Evolutionary conservation across 2,329 filamentous ascomycete genomes (phyloP), one percentile per base, ranked within the genome.

Genomic region (Cladosporium phlei): DNA sequence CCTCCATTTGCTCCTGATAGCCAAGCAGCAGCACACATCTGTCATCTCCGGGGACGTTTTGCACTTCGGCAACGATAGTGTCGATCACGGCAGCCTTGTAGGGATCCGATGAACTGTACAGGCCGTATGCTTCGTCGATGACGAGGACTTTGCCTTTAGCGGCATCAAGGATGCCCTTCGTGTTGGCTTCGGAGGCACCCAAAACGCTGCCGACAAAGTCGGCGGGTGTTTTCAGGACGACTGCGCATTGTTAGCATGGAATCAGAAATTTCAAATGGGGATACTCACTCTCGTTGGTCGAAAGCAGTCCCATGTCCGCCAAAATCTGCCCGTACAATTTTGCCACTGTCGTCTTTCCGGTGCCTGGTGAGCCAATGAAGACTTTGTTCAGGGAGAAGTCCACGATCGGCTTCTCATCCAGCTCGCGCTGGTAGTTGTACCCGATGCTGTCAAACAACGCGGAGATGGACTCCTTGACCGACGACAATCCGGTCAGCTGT

Each of bases 101-200:
- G 0, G 52, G 49, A 53, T 81, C 75, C 68, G 69, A n/a, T 3
- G 30, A 10, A 1, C 66, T 63, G 35, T 73, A 77, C 0, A 91
- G 70, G 25, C 80, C 79, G 52, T 91, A 90, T 0, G 86, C 86
- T 59, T 93, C 86, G 51, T 91, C 86, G 2, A 91, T 88, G 11
- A 91, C 78, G 0, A 91, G 73, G 0, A 90, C 84, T 53, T 90
- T 91, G 0, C 87, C 86, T 0, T 75, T 53, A 0, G 83, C 80
- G 0, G 80, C 68, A 0, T 77, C 78, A 0, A 91, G 70, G 5
- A 90, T 88, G 0, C 71, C 81, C 53, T 87, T 90, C 0, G 86
- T 90, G 25, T 81, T 79, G 2, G 74, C 69, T 60, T 91, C 86
- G 0, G 86, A 89, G 1, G 75, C 69, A 0, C 86, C 86, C 0